Percentiles rank a stretch among this genome's conserved stretches.
These are phyloP conservation scores for Metschnikowia colocasiae DNA, from an alignment of 805 yeast genomes.

Conservation along the genomic window DNA sequence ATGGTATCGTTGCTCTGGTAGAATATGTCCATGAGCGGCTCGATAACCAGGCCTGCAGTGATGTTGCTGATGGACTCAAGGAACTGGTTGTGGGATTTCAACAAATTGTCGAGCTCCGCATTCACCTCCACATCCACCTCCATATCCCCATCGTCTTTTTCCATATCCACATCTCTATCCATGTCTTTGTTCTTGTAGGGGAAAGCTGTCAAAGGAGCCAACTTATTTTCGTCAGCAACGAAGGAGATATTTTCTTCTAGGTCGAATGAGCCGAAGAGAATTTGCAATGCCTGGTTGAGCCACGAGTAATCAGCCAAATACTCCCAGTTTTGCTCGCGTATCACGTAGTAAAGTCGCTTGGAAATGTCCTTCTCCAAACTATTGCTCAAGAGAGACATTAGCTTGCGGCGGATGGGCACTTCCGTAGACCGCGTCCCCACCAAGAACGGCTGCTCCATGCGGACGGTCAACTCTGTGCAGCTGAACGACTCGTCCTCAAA, in stretches of 20 bases:
- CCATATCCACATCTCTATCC: not conserved
- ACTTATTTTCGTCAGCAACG: conserved; percentile 44
- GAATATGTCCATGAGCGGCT: conserved; percentile 74
- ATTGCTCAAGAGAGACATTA: conserved; percentile 74
- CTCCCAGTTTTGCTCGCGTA: conserved; percentile 98
- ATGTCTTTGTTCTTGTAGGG: conserved; percentile 13
- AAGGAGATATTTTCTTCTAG: conserved; percentile 45
- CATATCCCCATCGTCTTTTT: conserved; percentile 13
- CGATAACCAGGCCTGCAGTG: conserved; percentile 58
- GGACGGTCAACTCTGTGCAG: conserved; percentile 82
- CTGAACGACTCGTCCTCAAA: conserved; percentile 76
- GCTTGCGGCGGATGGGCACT: conserved; percentile 64
- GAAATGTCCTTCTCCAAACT: conserved; percentile 75
- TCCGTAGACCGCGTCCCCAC: conserved; percentile 88
- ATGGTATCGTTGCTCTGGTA: conserved; percentile 78
- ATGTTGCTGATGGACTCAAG: conserved; percentile 27
- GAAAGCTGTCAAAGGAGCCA: conserved; percentile 51
- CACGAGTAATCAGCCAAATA: conserved; percentile 88
- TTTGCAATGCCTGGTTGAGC: conserved; percentile 89
- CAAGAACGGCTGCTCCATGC: conserved; percentile 95
- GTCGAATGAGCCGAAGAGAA: conserved; percentile 76
- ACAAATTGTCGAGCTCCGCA: conserved; percentile 19
- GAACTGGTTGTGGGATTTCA: conserved; percentile 29
- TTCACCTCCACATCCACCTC: conserved; percentile 21
- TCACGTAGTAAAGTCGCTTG: conserved; percentile 77